phyloP scores from a whole-genome alignment of 148 eudicot species.

The Vaccinium corymbosum region DNA sequence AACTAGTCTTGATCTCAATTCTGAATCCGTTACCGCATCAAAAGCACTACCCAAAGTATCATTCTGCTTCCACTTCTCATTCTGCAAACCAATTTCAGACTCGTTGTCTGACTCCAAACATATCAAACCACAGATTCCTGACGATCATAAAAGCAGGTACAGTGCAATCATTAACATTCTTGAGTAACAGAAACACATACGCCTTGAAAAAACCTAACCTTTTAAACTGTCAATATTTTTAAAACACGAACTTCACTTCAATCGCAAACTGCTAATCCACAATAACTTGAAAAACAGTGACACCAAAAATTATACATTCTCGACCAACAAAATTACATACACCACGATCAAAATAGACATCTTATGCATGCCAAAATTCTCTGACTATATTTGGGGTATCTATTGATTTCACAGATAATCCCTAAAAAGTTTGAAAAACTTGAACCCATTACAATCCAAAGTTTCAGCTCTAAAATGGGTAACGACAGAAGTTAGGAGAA shows the following conservation, averaged over 20 bases:
- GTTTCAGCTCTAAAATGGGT: background rate
- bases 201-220: background rate
- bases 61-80: conserved; percentile 16
- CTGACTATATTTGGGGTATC: background rate
- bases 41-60: conserved; percentile 19
- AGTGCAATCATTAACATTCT: background rate
- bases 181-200: background rate
- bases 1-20: conserved; percentile 26
- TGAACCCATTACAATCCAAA: background rate
- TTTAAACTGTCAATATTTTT: background rate
- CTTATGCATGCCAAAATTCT: background rate
- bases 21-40: conserved; percentile 33
- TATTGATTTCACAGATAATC: background rate
- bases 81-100: conserved; percentile 29
- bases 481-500: background rate
- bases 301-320: background rate
- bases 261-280: too few species aligned
- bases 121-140: conserved; percentile 50
- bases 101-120: conserved; percentile 69
- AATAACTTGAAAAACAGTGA: too few species aligned
- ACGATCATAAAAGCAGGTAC: background rate
- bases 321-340: background rate
- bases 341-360: background rate
- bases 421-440: background rate
- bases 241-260: background rate